A percentile compares a stretch with the other conserved stretches of the same genome.
Evolutionary conservation across 805 yeast species (phyloP).

Genomic region (Candida ulmi): DNA sequence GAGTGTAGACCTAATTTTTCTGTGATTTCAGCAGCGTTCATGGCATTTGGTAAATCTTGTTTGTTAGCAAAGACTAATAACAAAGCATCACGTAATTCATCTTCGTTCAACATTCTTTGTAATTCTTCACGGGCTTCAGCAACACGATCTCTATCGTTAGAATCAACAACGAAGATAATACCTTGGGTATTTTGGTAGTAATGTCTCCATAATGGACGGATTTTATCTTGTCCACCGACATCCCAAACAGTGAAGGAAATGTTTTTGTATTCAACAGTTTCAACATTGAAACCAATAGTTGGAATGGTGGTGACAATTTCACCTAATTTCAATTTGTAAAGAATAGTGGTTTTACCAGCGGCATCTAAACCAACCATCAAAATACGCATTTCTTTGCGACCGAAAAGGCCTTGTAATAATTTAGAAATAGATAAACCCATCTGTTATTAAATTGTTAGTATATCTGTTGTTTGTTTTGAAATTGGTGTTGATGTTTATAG

Average conservation of each 20-base stretch:
- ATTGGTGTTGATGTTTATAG: too few species aligned
- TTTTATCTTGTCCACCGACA: slow-evolving; percentile 99
- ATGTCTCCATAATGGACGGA: slow-evolving; percentile 98
- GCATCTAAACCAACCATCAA: slow-evolving; percentile 98
- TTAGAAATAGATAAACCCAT: slow-evolving; percentile 97
- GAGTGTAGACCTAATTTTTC: slow-evolving; percentile 96
- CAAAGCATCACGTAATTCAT: slow-evolving; percentile 94
- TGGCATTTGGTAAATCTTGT: slow-evolving; percentile 98
- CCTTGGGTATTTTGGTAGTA: slow-evolving; percentile 99
- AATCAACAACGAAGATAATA: slow-evolving; percentile 95
- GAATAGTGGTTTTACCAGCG: slow-evolving; percentile 97
- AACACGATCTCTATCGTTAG: slow-evolving; percentile 96
- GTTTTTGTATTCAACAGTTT: slow-evolving; percentile 95
- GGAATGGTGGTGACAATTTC: slow-evolving; percentile 96
- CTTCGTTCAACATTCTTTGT: slow-evolving; percentile 97
- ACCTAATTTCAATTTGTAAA: slow-evolving; percentile 90
- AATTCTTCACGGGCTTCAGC: slow-evolving; percentile 97
- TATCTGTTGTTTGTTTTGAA: neutral
- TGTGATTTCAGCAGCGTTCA: slow-evolving; percentile 98
- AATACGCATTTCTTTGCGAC: slow-evolving; percentile 97
- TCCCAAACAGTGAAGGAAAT: slow-evolving; percentile 98
- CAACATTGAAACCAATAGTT: slow-evolving; percentile 96
- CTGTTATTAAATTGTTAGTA: slow-evolving; percentile 20
- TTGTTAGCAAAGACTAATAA: slow-evolving; percentile 95
- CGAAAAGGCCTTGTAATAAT: slow-evolving; percentile 90